Conservation (phyloP, 495 filamentous ascomycete species). For the Saxispiralis lemnorum region DNA sequence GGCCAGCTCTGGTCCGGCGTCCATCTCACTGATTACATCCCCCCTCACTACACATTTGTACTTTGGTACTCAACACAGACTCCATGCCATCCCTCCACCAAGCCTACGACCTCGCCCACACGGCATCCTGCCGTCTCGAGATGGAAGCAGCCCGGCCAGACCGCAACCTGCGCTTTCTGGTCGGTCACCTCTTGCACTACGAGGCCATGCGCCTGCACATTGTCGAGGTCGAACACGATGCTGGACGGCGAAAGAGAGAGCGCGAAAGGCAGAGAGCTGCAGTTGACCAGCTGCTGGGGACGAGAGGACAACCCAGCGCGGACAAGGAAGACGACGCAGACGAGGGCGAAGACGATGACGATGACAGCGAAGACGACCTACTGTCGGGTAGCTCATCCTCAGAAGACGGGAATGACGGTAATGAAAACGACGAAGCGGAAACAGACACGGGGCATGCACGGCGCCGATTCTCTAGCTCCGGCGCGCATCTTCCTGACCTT, state of each 20-base stretch:
- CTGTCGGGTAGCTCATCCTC: not conserved
- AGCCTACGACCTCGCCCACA: constrained; percentile 16
- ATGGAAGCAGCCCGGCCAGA: constrained; percentile 15
- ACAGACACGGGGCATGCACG: constrained; percentile 8
- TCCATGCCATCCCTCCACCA: constrained; percentile 15
- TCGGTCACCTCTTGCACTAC: constrained; percentile 17
- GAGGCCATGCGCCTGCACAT: constrained; percentile 16
- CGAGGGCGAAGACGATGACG: constrained; percentile 4
- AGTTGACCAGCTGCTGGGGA: constrained; percentile 3
- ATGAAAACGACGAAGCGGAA: constrained; percentile 2
- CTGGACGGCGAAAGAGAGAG: not conserved
- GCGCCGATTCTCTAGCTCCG: constrained; percentile 13
- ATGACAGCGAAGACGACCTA: constrained; percentile 7
- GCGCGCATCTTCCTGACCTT: constrained; percentile 9
- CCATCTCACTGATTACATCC: no score
- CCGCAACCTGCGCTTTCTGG: constrained; percentile 16
- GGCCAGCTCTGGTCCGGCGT: no score
- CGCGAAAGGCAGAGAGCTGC: constrained; percentile 6
- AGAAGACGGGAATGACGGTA: not conserved
- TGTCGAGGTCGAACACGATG: constrained; percentile 18
- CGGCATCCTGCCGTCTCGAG: constrained; percentile 15
- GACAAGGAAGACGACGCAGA: not conserved
- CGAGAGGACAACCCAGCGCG: constrained; percentile 3
- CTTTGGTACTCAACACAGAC: not conserved
- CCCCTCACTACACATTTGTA: no score